Percentiles rank a stretch among this genome's conserved stretches.
Evolutionary conservation across 768 basidiomycete species (phyloP).

Genomic region (Mycena filopes): DNA sequence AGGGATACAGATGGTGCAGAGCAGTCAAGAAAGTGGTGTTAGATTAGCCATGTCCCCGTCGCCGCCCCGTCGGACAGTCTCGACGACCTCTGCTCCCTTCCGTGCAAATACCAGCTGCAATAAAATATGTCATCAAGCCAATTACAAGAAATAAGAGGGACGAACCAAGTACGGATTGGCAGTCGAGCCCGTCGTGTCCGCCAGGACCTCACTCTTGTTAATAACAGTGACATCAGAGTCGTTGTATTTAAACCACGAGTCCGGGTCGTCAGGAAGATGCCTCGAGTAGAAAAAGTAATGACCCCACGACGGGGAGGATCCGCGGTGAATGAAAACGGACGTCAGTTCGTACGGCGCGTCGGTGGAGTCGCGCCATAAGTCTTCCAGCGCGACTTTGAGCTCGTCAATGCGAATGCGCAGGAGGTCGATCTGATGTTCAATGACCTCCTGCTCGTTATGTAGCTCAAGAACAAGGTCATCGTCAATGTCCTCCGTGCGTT

Average conservation of each 20-base stretch:
- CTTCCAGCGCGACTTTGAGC: slow-evolving; percentile 78
- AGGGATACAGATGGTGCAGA: slow-evolving; percentile 23
- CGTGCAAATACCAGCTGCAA: slow-evolving; percentile 83
- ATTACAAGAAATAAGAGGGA: slow-evolving; percentile 11
- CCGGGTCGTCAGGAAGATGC: slow-evolving; percentile 80
- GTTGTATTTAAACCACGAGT: slow-evolving; percentile 97
- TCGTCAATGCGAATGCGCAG: slow-evolving; percentile 59
- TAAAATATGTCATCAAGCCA: slow-evolving; percentile 21
- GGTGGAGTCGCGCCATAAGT: slow-evolving; percentile 75
- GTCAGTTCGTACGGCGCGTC: slow-evolving; percentile 88
- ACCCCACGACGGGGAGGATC: slow-evolving; percentile 86
- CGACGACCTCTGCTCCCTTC: slow-evolving; percentile 81
- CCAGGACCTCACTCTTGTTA: slow-evolving; percentile 83
- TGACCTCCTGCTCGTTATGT: slow-evolving; percentile 59
- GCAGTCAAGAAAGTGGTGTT: slow-evolving; percentile 36
- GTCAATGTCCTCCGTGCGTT: slow-evolving; percentile 61
- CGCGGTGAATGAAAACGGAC: slow-evolving; percentile 95
- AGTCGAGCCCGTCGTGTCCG: slow-evolving; percentile 89
- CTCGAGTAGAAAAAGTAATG: slow-evolving; percentile 98
- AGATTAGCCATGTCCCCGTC: slow-evolving; percentile 43
- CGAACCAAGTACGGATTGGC: slow-evolving; percentile 92
- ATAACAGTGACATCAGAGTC: slow-evolving; percentile 88
- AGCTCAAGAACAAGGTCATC: slow-evolving; percentile 64
- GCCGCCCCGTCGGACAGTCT: slow-evolving; percentile 78
- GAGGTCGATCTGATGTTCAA: slow-evolving; percentile 67